Evolutionary conservation across 345 rosid species (phyloP).

Genomic region (Trapa incisa): DNA sequence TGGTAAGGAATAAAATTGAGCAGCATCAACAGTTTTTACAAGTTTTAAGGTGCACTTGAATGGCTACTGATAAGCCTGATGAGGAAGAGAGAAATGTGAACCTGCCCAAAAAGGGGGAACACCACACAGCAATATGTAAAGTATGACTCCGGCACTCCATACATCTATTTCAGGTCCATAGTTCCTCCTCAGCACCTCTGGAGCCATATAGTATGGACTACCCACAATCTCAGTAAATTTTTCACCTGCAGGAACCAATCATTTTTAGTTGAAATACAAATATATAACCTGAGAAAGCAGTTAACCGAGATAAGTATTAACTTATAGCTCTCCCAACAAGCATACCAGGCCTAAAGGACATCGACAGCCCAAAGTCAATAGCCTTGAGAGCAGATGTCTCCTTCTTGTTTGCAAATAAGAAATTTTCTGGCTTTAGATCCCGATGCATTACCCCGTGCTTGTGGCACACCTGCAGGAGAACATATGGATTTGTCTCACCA

Average conservation of each 20-base stretch:
- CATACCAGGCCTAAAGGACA: conserved; percentile 90
- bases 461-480: conserved; percentile 62
- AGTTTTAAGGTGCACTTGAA: neutral
- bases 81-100: conserved; percentile 13
- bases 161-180: conserved; percentile 93
- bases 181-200: conserved; percentile 72
- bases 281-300: too few species aligned
- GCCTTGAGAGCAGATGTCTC: conserved; percentile 80
- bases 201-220: conserved; percentile 99
- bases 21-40: neutral
- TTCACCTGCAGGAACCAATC: conserved; percentile 42
- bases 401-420: conserved; percentile 80
- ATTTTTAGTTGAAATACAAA: conserved; percentile 1
- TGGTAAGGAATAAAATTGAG: neutral
- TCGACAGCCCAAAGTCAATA: conserved; percentile 91
- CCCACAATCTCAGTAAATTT: conserved; percentile 84
- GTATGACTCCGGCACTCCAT: conserved; percentile 97
- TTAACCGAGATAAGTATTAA: neutral
- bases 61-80: neutral
- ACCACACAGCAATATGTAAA: conserved; percentile 83
- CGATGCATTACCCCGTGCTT: conserved; percentile 88
- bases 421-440: conserved; percentile 90
- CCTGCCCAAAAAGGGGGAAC: conserved; percentile 99
- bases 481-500: neutral
- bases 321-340: conserved; percentile 3